phyloP scores from a whole-genome alignment of 139 green algal species.

The Coelastrella sp. region DNA sequence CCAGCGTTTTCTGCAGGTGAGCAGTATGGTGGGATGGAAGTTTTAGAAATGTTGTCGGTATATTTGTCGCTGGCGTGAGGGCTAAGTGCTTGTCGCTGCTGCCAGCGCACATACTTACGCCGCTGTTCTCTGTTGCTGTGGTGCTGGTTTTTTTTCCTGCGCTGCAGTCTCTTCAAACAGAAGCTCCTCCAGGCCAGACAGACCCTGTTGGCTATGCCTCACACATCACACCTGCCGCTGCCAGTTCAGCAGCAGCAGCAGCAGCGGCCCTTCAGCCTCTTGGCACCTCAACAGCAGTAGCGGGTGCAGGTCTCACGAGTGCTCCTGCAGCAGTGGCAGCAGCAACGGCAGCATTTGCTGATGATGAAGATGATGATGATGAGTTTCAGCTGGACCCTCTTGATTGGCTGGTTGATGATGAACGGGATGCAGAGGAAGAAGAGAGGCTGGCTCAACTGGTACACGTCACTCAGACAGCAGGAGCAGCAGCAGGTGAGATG shows the following conservation, averaged over 20 bases:
- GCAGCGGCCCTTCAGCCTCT: neutral
- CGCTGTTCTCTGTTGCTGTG: no score
- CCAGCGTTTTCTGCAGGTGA: no score
- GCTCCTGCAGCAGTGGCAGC: neutral
- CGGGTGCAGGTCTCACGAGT: neutral
- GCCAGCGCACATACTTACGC: no score
- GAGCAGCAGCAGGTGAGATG: neutral
- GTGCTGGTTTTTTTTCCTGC: no score
- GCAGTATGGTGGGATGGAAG: no score
- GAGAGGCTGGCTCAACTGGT: conserved; percentile 6
- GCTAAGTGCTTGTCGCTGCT: no score
- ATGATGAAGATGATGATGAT: conserved; percentile 48
- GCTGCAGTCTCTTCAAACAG: conserved; percentile 14
- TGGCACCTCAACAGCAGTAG: neutral
- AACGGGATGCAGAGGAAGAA: conserved; percentile 22
- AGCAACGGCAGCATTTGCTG: neutral
- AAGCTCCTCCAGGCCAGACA: neutral
- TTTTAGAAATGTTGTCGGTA: no score
- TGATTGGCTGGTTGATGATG: conserved; percentile 33
- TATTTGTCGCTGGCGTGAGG: no score
- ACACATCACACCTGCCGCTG: neutral
- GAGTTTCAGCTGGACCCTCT: conserved; percentile 31
- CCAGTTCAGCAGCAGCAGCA: neutral
- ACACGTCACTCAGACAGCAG: neutral
- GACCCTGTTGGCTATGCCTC: neutral